Conservation (phyloP, 139 green algal species). For the Zygnema circumcarinatum region DNA sequence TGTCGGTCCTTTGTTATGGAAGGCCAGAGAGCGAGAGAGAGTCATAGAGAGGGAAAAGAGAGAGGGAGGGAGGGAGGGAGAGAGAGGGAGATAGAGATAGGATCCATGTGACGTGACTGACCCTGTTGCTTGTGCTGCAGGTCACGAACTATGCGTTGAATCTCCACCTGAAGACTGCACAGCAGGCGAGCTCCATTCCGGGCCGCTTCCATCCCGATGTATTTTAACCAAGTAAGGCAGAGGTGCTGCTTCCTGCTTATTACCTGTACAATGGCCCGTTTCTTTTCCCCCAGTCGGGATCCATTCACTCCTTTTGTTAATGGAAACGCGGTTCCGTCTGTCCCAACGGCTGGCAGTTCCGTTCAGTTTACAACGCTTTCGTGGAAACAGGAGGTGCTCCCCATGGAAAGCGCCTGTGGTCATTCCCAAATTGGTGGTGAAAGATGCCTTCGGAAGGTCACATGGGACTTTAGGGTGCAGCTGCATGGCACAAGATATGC, state of each 20-base stretch:
- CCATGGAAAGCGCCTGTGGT: not conserved
- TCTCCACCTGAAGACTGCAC: constrained; percentile 51
- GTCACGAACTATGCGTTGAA: constrained; percentile 60
- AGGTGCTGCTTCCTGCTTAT: not conserved
- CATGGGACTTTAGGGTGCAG: too few species aligned
- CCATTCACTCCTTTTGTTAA: not conserved
- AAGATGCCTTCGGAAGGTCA: too few species aligned
- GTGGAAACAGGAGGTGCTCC: not conserved
- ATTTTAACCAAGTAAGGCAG: constrained; percentile 18
- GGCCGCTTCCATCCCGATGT: constrained; percentile 47
- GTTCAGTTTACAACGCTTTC: not conserved
- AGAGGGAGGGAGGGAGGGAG: too few species aligned
- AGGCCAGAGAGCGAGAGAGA: too few species aligned
- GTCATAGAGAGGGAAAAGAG: too few species aligned
- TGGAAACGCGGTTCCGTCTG: too few species aligned
- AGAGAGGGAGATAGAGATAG: too few species aligned
- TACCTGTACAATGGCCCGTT: not conserved
- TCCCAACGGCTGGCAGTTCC: not conserved
- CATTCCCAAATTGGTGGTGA: too few species aligned
- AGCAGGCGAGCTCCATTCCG: constrained; percentile 27
- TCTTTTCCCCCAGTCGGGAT: not conserved
- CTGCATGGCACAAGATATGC: too few species aligned
- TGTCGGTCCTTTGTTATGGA: too few species aligned
- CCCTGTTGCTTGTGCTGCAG: too few species aligned
- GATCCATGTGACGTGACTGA: too few species aligned